Base-by-base conservation (phyloP, 306 rosid species). In the Cicer arietinum region DNA sequence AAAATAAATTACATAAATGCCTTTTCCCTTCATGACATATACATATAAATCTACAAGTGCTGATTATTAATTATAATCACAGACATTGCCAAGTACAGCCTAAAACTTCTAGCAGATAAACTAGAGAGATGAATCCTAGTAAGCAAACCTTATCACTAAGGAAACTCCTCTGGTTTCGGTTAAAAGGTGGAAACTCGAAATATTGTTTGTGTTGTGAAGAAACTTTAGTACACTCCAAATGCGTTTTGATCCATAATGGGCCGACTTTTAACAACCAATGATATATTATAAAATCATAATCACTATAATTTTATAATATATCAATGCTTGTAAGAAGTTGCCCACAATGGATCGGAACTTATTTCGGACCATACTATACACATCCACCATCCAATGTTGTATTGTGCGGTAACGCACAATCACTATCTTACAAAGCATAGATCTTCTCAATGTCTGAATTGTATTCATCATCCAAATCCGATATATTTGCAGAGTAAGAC, bases 401-500 rank as follows among this genome's bases (percentile, higher is more conserved):
- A 37, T 68, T n/a, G 44, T 41, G 50, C 10, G 59, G 57, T 39
- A 63, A 52, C 5, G 14, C 56, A 30, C 1, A 39, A 51, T 80
- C 25, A 20, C 54, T 43, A 60, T 56, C 58, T 85, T 80, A 94
- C 66, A 94, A 35, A 18, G 99, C 99, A 75, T 82, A 90, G 25
- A 94, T 92, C 83, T 80, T 94, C 69, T 94, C 99, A 14, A 84
- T 69, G 61, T 94, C 97, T 8, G 99, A 94, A 80, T 92, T 82
- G 53, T 88, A 87, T 63, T 92, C 93, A 11, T 92, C 97, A 11
- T 92, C 97, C 42, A 79, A 79, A 75, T 90, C 96, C 10, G 99
- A 94, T 62, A 92, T 75, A 73, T 94, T 85, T 20, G 89, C 96
- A 7, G 98, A 94, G 85, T 90, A 85, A 6, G 98, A 88, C 97